Percentiles rank a stretch among this genome's conserved stretches.
Conservation (phyloP, 2,329 filamentous ascomycete species). For the Epichloe festucae region DNA sequence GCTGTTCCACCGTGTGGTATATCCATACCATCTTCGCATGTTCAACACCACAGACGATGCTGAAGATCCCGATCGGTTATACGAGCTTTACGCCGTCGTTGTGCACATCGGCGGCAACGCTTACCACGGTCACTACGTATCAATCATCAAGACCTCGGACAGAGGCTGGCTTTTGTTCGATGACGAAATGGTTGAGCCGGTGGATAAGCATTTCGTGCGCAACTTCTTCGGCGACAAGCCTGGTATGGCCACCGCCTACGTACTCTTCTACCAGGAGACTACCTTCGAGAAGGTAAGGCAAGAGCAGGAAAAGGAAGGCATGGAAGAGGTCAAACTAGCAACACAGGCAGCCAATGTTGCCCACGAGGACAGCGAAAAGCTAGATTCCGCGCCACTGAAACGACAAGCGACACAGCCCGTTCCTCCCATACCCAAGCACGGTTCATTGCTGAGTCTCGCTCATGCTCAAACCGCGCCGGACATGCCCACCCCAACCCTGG, state of each 20-base stretch:
- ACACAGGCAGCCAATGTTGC: slow-evolving; percentile 44
- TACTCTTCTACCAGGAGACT: slow-evolving; percentile 94
- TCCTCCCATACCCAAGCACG: slow-evolving; percentile 32
- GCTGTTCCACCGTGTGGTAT: slow-evolving; percentile 91
- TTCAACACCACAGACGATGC: slow-evolving; percentile 97
- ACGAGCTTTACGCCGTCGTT: slow-evolving; percentile 93
- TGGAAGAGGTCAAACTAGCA: slow-evolving; percentile 46
- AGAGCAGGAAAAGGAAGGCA: slow-evolving; percentile 73
- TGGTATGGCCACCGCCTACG: slow-evolving; percentile 86
- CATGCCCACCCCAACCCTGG: slow-evolving; percentile 11
- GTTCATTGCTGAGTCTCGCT: slow-evolving; percentile 45
- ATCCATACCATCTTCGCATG: slow-evolving; percentile 89
- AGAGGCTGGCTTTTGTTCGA: slow-evolving; percentile 94
- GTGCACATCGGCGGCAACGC: slow-evolving; percentile 95
- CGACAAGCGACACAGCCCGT: slow-evolving; percentile 38
- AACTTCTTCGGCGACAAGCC: slow-evolving; percentile 95
- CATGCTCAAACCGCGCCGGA: slow-evolving; percentile 53
- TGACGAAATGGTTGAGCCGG: slow-evolving; percentile 96
- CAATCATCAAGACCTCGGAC: slow-evolving; percentile 94
- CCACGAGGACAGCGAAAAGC: slow-evolving; percentile 32
- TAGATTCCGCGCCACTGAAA: slow-evolving; percentile 31
- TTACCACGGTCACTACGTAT: slow-evolving; percentile 95
- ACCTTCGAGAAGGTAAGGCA: slow-evolving; percentile 53
- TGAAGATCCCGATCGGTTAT: slow-evolving; percentile 82
- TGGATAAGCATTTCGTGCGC: slow-evolving; percentile 88